Conservation (phyloP, 768 basidiomycete species). For the Lactarius psammicola region DNA sequence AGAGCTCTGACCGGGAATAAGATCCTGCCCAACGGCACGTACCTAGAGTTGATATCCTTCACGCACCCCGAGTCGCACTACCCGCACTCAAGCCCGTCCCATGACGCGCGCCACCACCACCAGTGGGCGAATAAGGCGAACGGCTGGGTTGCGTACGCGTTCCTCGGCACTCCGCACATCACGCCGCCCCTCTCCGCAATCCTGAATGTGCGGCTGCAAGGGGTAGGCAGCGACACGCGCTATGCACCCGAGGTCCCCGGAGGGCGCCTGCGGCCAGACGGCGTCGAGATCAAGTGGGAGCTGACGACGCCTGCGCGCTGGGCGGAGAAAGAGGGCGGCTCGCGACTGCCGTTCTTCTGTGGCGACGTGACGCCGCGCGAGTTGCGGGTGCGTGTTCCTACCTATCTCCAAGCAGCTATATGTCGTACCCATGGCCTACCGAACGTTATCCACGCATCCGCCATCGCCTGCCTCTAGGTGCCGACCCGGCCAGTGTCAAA, state of each 20-base stretch:
- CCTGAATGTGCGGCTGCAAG: conserved; percentile 52
- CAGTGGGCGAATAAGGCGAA: conserved; percentile 53
- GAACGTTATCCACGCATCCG: neutral
- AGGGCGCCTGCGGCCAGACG: conserved; percentile 57
- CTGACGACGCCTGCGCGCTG: conserved; percentile 42
- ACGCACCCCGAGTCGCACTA: conserved; percentile 53
- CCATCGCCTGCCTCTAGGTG: conserved; percentile 51
- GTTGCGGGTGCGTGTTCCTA: conserved; percentile 44
- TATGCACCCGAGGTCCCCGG: conserved; percentile 51
- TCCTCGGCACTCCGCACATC: conserved; percentile 49
- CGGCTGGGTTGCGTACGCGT: conserved; percentile 70
- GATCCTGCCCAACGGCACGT: conserved; percentile 56
- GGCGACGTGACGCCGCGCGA: conserved; percentile 64
- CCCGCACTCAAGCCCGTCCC: conserved; percentile 48
- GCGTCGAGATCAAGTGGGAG: conserved; percentile 56
- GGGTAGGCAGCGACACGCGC: conserved; percentile 35
- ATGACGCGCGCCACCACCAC: conserved; percentile 44
- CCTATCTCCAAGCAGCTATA: neutral
- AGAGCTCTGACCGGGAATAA: conserved; percentile 28
- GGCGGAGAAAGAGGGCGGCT: conserved; percentile 29
- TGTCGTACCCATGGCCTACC: neutral
- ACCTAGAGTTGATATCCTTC: conserved; percentile 71
- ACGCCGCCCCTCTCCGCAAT: conserved; percentile 45
- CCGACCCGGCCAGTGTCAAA: conserved; percentile 48
- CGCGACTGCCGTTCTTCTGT: conserved; percentile 66